A percentile compares a stretch with the other conserved stretches of the same genome.
phyloP scores from a whole-genome alignment of 177 flowering plant genomes.

The Vitis hybrid region DNA sequence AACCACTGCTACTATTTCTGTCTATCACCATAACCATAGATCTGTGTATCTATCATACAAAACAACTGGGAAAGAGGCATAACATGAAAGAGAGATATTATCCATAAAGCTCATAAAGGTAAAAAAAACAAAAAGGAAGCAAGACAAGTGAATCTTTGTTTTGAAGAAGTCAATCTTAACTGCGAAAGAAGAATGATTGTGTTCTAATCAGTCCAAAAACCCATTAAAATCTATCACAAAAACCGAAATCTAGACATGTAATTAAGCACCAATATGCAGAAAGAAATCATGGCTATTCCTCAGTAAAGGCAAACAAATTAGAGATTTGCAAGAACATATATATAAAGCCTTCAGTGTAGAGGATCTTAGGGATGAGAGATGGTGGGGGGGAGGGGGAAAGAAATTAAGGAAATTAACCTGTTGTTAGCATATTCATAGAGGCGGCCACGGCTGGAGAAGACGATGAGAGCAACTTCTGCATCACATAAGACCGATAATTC shows the following conservation, averaged over 20 bases:
- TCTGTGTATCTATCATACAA: slow-evolving; percentile 15
- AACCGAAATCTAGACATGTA: neutral
- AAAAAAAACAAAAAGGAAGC: neutral
- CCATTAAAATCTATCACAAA: neutral
- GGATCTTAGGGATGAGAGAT: neutral
- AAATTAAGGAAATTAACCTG: slow-evolving; percentile 23
- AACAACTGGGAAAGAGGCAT: slow-evolving; percentile 1
- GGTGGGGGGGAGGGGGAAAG: neutral
- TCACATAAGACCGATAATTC: slow-evolving; percentile 44
- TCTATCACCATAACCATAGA: slow-evolving; percentile 10
- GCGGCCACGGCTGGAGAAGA: slow-evolving; percentile 44
- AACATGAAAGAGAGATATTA: slow-evolving; percentile 3
- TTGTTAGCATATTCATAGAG: slow-evolving; percentile 46
- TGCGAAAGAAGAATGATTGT: neutral
- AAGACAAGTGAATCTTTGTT: slow-evolving; percentile 15
- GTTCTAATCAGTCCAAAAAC: too few relatives aligned
- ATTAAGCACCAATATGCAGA: neutral
- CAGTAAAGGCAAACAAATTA: too few relatives aligned
- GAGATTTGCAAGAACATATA: too few relatives aligned
- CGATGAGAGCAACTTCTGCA: slow-evolving; percentile 42
- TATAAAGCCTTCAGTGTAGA: too few relatives aligned
- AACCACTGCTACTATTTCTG: slow-evolving; percentile 7
- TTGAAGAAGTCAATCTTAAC: neutral
- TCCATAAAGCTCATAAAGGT: slow-evolving; percentile 1
- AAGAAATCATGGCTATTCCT: too few relatives aligned